These are phyloP conservation scores for Citeromyces siamensis DNA, from an alignment of 1,139 yeast genomes.

Conservation along the genomic window DNA sequence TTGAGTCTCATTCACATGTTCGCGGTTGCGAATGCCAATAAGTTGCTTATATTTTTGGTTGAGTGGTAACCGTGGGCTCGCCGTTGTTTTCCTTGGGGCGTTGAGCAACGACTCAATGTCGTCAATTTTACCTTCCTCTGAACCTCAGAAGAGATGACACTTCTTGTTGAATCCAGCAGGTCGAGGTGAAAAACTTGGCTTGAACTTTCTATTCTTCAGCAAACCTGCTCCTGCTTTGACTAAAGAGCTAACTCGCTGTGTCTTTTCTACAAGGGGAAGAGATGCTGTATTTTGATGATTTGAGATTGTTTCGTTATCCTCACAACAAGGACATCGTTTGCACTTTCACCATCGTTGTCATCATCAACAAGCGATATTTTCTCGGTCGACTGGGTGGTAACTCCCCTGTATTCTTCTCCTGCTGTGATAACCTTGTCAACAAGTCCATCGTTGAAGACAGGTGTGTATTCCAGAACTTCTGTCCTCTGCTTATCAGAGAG, in stretches of 20 bases:
- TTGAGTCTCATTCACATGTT: slow-evolving; percentile 71
- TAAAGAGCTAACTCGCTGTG: neutral
- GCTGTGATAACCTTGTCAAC: slow-evolving; percentile 41
- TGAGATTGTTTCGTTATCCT: slow-evolving; percentile 5
- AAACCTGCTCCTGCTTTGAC: no score
- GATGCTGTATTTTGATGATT: slow-evolving; percentile 3
- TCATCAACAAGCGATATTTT: slow-evolving; percentile 10
- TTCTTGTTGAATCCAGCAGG: slow-evolving; percentile 66
- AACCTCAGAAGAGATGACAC: slow-evolving; percentile 14
- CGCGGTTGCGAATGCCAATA: slow-evolving; percentile 26
- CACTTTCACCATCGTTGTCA: slow-evolving; percentile 16
- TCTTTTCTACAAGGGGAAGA: neutral
- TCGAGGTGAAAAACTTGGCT: slow-evolving; percentile 38
- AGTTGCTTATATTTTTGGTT: slow-evolving; percentile 5
- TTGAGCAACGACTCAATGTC: slow-evolving; percentile 4
- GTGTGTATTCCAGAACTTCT: slow-evolving; percentile 45
- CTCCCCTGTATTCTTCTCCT: slow-evolving; percentile 24
- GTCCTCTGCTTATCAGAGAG: slow-evolving; percentile 46
- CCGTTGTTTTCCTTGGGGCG: slow-evolving; percentile 7
- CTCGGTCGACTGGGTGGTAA: neutral
- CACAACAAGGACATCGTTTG: slow-evolving; percentile 4
- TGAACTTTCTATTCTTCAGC: neutral
- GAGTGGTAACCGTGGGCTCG: slow-evolving; percentile 12
- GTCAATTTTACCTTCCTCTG: slow-evolving; percentile 13
- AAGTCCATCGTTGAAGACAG: slow-evolving; percentile 34